Evolutionary conservation across 495 filamentous ascomycete genomes (phyloP).

Genomic region (Podospora australis): DNA sequence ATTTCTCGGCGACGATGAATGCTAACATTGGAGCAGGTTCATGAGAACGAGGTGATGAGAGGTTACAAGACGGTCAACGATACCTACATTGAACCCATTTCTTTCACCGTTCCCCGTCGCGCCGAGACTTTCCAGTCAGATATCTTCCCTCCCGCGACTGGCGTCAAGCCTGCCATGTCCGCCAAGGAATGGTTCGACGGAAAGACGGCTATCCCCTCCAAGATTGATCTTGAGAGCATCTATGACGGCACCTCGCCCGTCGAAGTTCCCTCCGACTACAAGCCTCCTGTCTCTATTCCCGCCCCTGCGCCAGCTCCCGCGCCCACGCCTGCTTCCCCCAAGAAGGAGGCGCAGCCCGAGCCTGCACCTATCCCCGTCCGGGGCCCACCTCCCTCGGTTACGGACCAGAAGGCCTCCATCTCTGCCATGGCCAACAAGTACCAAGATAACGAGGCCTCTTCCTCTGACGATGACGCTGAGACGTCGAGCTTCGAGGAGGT

Average conservation of each 20-base stretch:
- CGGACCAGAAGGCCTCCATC: slow-evolving; percentile 80
- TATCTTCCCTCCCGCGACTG: slow-evolving; percentile 81
- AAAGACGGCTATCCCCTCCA: slow-evolving; percentile 73
- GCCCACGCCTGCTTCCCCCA: slow-evolving; percentile 44
- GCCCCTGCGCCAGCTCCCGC: slow-evolving; percentile 37
- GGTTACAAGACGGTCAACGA: slow-evolving; percentile 97
- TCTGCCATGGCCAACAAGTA: slow-evolving; percentile 77
- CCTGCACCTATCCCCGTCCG: slow-evolving; percentile 39
- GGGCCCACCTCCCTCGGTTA: slow-evolving; percentile 59
- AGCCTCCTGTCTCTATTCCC: slow-evolving; percentile 44
- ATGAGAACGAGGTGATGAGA: slow-evolving; percentile 94
- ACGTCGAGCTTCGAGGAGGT: slow-evolving; percentile 79
- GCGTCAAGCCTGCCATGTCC: slow-evolving; percentile 70
- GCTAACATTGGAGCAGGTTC: slow-evolving; percentile 47
- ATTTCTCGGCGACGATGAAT: not conserved
- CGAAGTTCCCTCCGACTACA: slow-evolving; percentile 65
- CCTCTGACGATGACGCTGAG: slow-evolving; percentile 53
- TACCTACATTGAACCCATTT: slow-evolving; percentile 88
- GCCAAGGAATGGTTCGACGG: slow-evolving; percentile 80
- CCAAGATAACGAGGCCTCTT: slow-evolving; percentile 63
- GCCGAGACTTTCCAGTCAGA: slow-evolving; percentile 98
- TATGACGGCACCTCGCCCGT: slow-evolving; percentile 76
- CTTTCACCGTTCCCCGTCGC: slow-evolving; percentile 90
- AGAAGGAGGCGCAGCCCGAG: slow-evolving; percentile 50
- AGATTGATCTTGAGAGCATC: slow-evolving; percentile 86